A percentile compares a stretch with the other conserved stretches of the same genome.
phyloP scores from a whole-genome alignment of 495 filamentous ascomycete genomes.

The Penicillium bovifimosum region DNA sequence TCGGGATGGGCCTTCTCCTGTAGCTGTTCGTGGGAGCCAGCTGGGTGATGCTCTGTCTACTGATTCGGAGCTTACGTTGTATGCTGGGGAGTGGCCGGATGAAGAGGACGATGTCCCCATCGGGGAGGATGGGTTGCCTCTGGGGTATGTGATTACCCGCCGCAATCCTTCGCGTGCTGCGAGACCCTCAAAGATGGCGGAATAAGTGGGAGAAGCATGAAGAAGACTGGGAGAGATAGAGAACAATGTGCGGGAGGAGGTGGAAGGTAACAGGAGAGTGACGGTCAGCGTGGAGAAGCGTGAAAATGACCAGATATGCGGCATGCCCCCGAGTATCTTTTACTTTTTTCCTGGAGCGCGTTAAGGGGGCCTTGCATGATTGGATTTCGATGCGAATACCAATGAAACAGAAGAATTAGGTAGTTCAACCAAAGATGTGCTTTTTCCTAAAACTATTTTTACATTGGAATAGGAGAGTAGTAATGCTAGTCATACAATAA shows the following conservation, averaged over 20 bases:
- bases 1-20: not conserved
- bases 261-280: not conserved
- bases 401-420: not conserved
- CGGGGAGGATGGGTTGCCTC: not conserved
- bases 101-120: not conserved
- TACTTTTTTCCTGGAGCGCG: no score
- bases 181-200: conserved; percentile 1
- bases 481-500: conserved; percentile 11
- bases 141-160: not conserved
- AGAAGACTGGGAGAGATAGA: not conserved
- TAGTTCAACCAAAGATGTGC: not conserved
- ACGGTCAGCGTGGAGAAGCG: no score
- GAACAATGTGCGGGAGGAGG: not conserved
- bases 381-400: no score
- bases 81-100: not conserved
- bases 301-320: no score
- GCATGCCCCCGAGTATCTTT: no score
- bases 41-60: not conserved
- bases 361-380: no score
- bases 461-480: conserved; percentile 7
- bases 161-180: conserved; percentile 9
- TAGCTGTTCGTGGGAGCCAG: not conserved
- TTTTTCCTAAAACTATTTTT: conserved; percentile 3
- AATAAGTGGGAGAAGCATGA: not conserved
- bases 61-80: conserved; percentile 1